Conservation (phyloP, 352 stramenopile genomes). For the Pythium aquatile region DNA sequence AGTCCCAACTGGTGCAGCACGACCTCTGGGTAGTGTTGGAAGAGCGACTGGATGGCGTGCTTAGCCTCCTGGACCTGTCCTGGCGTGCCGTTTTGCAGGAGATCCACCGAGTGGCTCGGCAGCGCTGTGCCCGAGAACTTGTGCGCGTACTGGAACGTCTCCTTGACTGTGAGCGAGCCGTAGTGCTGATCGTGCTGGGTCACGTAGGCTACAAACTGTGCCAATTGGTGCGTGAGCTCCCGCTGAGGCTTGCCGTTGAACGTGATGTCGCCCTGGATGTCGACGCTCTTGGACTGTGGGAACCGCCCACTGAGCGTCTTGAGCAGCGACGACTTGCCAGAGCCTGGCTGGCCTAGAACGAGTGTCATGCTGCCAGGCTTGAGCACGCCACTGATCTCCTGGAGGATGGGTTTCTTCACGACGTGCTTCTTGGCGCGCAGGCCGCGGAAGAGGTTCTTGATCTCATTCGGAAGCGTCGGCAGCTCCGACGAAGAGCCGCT, state of each 20-base stretch:
- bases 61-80: constrained; percentile 19
- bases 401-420: constrained; percentile 45
- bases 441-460: constrained; percentile 33
- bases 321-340: constrained; percentile 39
- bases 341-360: constrained; percentile 34
- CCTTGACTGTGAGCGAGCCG: constrained; percentile 31
- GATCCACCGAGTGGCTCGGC: constrained; percentile 8
- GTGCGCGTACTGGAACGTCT: constrained; percentile 37
- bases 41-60: constrained; percentile 19
- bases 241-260: constrained; percentile 44
- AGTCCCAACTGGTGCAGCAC: constrained; percentile 40
- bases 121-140: constrained; percentile 21
- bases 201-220: constrained; percentile 34
- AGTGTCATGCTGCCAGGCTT: constrained; percentile 42
- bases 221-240: constrained; percentile 31
- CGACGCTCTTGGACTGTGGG: constrained; percentile 37
- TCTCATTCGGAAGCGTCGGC: constrained; percentile 44
- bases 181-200: constrained; percentile 34
- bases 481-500: constrained; percentile 26
- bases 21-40: constrained; percentile 34
- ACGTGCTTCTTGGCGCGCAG: constrained; percentile 42
- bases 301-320: constrained; percentile 44
- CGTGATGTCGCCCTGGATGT: constrained; percentile 37
- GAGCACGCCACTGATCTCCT: constrained; percentile 45
- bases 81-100: constrained; percentile 27